Evolutionary conservation across 768 basidiomycete species (phyloP).

Genomic region (Phylloporus arenicola): DNA sequence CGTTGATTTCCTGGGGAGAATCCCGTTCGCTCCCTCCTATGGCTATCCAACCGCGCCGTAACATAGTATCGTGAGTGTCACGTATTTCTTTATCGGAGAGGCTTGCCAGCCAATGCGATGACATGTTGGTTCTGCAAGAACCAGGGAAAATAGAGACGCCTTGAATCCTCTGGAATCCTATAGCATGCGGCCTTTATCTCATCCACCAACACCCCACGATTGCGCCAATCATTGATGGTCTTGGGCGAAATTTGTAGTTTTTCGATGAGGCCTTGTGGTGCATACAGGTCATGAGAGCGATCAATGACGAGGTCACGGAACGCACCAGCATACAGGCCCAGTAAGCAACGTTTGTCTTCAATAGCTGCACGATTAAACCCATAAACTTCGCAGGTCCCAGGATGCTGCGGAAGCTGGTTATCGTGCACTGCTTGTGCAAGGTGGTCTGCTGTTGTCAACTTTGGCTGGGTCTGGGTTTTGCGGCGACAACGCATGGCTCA

Average conservation of each 20-base stretch:
- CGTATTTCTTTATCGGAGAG: background rate
- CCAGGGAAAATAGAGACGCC: constrained; percentile 33
- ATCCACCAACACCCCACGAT: constrained; percentile 27
- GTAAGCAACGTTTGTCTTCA: constrained; percentile 15
- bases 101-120: constrained; percentile 12
- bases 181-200: constrained; percentile 31
- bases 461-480: background rate
- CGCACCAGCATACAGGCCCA: constrained; percentile 28
- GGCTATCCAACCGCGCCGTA: constrained; percentile 3
- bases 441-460: constrained; percentile 6
- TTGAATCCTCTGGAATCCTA: constrained; percentile 14
- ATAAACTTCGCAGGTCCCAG: constrained; percentile 29
- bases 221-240: constrained; percentile 29
- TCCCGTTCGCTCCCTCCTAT: constrained; percentile 5
- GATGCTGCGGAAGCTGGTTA: constrained; percentile 26
- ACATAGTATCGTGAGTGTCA: background rate
- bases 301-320: background rate
- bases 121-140: constrained; percentile 32
- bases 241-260: constrained; percentile 18
- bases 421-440: constrained; percentile 23
- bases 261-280: constrained; percentile 19
- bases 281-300: background rate
- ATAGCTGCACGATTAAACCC: constrained; percentile 28
- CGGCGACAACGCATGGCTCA: background rate
- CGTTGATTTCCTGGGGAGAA: background rate